phyloP scores from a whole-genome alignment of 1,139 yeast species.

The Zygosaccharomyces pseudobailii region DNA sequence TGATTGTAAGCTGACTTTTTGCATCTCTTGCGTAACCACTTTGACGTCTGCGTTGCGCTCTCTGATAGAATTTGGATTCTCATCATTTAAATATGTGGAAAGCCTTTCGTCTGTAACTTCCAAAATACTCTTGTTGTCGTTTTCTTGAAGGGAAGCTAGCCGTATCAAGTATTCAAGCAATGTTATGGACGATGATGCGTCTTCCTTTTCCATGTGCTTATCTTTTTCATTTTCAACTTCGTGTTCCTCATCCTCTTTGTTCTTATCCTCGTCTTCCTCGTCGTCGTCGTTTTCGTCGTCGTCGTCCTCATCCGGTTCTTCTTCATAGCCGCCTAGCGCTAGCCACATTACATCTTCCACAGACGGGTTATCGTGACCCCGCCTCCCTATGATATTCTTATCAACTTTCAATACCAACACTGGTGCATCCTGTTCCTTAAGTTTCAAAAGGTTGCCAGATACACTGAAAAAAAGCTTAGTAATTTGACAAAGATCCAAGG shows the following conservation, averaged over 20 bases:
- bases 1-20: conserved; percentile 11
- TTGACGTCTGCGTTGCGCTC: conserved; percentile 14
- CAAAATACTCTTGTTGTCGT: conserved; percentile 53
- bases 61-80: conserved; percentile 34
- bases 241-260: conserved; percentile 17
- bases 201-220: too few relatives aligned
- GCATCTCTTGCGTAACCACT: conserved; percentile 17
- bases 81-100: conserved; percentile 59
- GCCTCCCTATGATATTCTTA: conserved; percentile 25
- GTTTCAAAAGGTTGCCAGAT: conserved; percentile 60
- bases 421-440: conserved; percentile 63
- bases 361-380: conserved; percentile 17
- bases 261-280: conserved; percentile 15
- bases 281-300: conserved; percentile 24
- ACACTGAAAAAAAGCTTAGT: conserved; percentile 64
- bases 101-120: conserved; percentile 64
- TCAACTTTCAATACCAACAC: conserved; percentile 59
- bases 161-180: conserved; percentile 63
- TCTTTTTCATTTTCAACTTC: too few relatives aligned
- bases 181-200: conserved; percentile 40
- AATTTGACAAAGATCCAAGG: conserved; percentile 42
- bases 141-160: conserved; percentile 56
- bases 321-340: conserved; percentile 35
- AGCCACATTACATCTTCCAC: conserved; percentile 31
- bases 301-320: conserved; percentile 23